These are phyloP conservation scores for Lathyrus tuberosus DNA, from an alignment of 306 rosid genomes.

Conservation along the genomic window DNA sequence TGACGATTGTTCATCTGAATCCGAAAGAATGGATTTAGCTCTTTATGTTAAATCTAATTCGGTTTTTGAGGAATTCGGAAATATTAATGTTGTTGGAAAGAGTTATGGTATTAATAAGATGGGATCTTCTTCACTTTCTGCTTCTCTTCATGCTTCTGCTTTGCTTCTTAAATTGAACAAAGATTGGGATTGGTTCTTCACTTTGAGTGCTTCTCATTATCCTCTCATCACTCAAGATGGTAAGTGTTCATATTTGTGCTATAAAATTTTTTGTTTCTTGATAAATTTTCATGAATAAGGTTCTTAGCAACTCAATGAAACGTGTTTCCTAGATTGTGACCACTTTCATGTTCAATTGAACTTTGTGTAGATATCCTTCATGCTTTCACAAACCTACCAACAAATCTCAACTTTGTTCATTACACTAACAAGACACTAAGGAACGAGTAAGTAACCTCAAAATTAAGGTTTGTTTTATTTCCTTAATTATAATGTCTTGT, in stretches of 20 bases:
- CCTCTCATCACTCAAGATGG: constrained; percentile 80
- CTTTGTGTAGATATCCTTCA: constrained; percentile 67
- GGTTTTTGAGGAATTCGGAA: constrained; percentile 53
- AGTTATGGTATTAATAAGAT: constrained; percentile 56
- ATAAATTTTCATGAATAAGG: no score
- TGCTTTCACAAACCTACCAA: constrained; percentile 64
- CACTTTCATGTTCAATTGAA: constrained; percentile 3
- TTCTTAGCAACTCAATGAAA: no score
- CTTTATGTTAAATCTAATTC: constrained; percentile 45
- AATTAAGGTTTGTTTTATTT: constrained; percentile 27
- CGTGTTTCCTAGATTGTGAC: constrained; percentile 12
- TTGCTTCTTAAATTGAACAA: constrained; percentile 64
- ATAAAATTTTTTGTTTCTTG: not conserved
- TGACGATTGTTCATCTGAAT: constrained; percentile 52
- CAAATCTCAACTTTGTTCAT: constrained; percentile 64
- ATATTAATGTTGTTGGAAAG: constrained; percentile 71
- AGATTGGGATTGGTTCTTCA: constrained; percentile 80
- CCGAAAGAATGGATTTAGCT: constrained; percentile 58
- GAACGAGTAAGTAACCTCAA: constrained; percentile 57
- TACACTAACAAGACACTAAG: constrained; percentile 58
- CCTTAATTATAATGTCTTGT: constrained; percentile 17
- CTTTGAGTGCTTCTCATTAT: constrained; percentile 70
- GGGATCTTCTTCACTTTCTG: constrained; percentile 75
- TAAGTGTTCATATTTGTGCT: constrained; percentile 34
- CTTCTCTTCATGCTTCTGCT: constrained; percentile 70